phyloP scores from a whole-genome alignment of 441 rosid genomes.

The Adansonia madagascariensis region DNA sequence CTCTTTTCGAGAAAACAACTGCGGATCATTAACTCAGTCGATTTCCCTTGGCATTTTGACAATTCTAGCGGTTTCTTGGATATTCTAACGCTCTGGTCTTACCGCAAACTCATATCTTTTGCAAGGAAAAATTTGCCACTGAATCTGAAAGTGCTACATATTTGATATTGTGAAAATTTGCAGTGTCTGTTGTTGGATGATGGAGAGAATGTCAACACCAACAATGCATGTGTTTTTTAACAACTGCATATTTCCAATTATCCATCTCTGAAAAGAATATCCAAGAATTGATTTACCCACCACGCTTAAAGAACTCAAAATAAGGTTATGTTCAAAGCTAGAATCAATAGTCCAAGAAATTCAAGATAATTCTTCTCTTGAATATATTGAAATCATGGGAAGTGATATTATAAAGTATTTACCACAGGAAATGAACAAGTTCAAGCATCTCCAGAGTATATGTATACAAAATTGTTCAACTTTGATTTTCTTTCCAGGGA shows the following conservation, averaged over 20 bases:
- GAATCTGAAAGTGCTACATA: not conserved
- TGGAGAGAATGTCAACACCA: slow-evolving; percentile 2
- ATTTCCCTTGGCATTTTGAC: not conserved
- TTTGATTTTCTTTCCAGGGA: not conserved
- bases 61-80: no score
- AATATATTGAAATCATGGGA: not conserved
- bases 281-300: not conserved
- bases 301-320: slow-evolving; percentile 3
- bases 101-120: slow-evolving; percentile 3
- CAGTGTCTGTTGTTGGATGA: slow-evolving; percentile 6
- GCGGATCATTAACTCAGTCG: not conserved
- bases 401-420: not conserved
- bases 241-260: not conserved
- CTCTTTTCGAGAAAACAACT: not conserved
- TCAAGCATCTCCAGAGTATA: not conserved
- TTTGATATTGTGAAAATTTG: not conserved
- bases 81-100: not conserved
- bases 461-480: not conserved
- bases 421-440: not conserved
- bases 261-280: not conserved
- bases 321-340: not conserved
- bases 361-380: slow-evolving; percentile 7
- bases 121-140: not conserved
- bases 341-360: slow-evolving; percentile 3
- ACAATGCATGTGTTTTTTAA: not conserved